phyloP scores from a whole-genome alignment of 2,329 filamentous ascomycete genomes.

The Ustulina deusta region DNA sequence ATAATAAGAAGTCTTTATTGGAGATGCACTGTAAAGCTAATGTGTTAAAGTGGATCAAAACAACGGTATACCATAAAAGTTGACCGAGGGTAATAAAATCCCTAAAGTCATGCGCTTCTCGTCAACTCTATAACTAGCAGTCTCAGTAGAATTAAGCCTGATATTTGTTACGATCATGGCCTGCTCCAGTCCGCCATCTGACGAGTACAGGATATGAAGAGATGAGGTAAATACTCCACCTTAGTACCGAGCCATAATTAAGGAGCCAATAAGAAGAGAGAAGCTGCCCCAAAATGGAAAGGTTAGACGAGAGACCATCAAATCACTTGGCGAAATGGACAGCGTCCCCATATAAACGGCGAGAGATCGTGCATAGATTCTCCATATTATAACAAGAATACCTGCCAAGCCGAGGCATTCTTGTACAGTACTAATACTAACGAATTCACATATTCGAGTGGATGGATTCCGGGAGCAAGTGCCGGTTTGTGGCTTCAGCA shows the following conservation, averaged over 20 bases:
- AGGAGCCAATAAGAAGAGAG: slow-evolving; percentile 28
- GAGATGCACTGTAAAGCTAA: slow-evolving; percentile 1
- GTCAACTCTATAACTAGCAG: slow-evolving; percentile 4
- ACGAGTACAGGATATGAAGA: slow-evolving; percentile 14
- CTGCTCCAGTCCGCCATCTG: slow-evolving; percentile 30
- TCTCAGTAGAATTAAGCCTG: slow-evolving; percentile 9
- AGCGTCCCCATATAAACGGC: slow-evolving; percentile 27
- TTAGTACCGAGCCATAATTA: neutral
- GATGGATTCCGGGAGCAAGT: slow-evolving; percentile 28
- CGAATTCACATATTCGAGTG: neutral
- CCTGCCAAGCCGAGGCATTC: slow-evolving; percentile 21
- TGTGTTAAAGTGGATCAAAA: slow-evolving; percentile 19
- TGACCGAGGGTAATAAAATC: neutral
- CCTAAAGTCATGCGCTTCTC: slow-evolving; percentile 11
- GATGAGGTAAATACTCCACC: slow-evolving; percentile 11
- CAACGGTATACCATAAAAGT: slow-evolving; percentile 4
- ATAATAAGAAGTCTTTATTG: neutral
- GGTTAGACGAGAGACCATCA: slow-evolving; percentile 32
- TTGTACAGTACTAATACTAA: slow-evolving; percentile 13
- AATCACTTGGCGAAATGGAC: slow-evolving; percentile 12
- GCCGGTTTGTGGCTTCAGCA: slow-evolving; percentile 22
- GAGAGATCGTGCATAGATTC: slow-evolving; percentile 20
- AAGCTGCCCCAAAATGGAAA: slow-evolving; percentile 29
- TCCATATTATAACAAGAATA: slow-evolving; percentile 7
- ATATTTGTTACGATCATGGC: slow-evolving; percentile 16